A percentile compares a stretch with the other conserved stretches of the same genome.
phyloP scores from a whole-genome alignment of 768 basidiomycete species.

The Suillus lakei region DNA sequence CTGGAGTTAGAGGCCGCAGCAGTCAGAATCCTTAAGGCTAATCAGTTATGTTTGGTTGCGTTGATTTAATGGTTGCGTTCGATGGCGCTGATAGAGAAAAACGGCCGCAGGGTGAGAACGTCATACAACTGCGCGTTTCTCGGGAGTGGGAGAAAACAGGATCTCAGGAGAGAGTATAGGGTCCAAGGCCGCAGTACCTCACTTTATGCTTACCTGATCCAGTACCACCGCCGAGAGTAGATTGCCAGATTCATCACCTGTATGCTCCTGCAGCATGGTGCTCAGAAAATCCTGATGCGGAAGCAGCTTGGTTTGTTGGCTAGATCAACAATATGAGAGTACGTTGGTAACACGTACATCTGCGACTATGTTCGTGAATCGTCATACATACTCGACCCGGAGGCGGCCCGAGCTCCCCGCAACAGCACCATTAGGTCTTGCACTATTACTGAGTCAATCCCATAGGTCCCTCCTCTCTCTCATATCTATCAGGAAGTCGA shows the following conservation, averaged over 20 bases:
- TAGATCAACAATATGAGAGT: constrained; percentile 12
- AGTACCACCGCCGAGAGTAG: constrained; percentile 24
- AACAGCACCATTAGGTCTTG: background rate
- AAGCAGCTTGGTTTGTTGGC: constrained; percentile 28
- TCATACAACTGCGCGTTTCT: constrained; percentile 6
- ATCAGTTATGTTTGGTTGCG: too few relatives aligned
- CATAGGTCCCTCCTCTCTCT: constrained; percentile 71
- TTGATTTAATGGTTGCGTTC: too few relatives aligned
- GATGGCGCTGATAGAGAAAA: constrained; percentile 11
- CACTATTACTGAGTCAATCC: constrained; percentile 23
- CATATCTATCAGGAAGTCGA: constrained; percentile 97
- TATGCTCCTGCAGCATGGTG: too few relatives aligned
- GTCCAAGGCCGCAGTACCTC: background rate
- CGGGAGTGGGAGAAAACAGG: constrained; percentile 21
- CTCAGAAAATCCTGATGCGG: constrained; percentile 33
- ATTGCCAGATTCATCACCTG: constrained; percentile 21
- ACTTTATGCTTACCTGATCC: constrained; percentile 31
- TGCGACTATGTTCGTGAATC: constrained; percentile 24
- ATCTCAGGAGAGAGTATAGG: too few relatives aligned
- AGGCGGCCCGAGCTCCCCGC: constrained; percentile 1
- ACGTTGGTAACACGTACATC: constrained; percentile 25
- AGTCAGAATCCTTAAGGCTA: too few relatives aligned
- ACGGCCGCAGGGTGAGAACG: constrained; percentile 17
- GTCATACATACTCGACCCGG: constrained; percentile 16
- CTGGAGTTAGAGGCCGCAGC: too few relatives aligned